These are phyloP conservation scores for Phialophora macrospora DNA, from an alignment of 2,329 filamentous ascomycete species.

Conservation along the genomic window DNA sequence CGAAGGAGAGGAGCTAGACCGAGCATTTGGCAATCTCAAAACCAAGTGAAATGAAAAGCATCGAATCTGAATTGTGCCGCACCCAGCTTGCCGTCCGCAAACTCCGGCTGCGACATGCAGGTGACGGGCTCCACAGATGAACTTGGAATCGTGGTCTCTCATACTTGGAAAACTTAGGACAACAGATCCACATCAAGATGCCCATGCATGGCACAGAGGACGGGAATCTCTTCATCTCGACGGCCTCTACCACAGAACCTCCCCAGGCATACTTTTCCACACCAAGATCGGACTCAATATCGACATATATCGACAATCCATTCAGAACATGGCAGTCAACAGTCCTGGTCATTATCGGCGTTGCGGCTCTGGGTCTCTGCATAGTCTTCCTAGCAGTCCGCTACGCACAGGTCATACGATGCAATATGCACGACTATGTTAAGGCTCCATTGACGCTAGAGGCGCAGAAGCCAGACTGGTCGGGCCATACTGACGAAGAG, in stretches of 20 bases:
- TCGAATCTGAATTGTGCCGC: conserved; percentile 18
- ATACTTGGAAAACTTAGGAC: background rate
- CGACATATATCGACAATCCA: conserved; percentile 29
- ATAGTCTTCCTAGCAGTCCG: conserved; percentile 26
- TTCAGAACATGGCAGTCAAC: conserved; percentile 33
- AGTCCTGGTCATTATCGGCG: conserved; percentile 16
- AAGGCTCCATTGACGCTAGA: conserved; percentile 14
- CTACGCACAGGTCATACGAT: conserved; percentile 25
- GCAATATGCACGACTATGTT: background rate
- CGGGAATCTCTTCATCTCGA: background rate
- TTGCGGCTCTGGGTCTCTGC: conserved; percentile 11
- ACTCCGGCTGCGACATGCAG: background rate
- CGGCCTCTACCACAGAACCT: background rate
- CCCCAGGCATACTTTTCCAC: background rate
- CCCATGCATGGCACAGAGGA: background rate
- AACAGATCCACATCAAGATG: background rate
- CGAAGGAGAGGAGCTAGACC: conserved; percentile 59
- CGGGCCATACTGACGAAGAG: background rate
- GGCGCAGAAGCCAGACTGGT: background rate
- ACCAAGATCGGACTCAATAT: conserved; percentile 2
- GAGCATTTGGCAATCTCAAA: conserved; percentile 57
- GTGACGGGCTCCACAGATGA: background rate
- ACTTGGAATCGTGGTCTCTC: background rate
- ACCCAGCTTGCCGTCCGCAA: conserved; percentile 5
- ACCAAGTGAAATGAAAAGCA: conserved; percentile 47